These are phyloP conservation scores for Fraxinus anomala DNA, from an alignment of 257 asterid species.

Conservation along the genomic window DNA sequence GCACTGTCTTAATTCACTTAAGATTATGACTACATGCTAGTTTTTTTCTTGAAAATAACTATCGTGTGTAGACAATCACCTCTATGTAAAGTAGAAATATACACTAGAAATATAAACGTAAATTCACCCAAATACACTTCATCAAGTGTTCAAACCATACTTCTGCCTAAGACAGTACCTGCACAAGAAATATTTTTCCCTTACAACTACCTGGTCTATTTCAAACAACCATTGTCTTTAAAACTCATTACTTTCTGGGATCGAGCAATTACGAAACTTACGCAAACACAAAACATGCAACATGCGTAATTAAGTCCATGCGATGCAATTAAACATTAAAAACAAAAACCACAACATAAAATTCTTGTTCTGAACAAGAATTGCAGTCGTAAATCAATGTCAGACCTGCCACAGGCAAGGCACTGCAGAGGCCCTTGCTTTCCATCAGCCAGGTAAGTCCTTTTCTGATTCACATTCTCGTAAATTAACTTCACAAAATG, in stretches of 20 bases:
- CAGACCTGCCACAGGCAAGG: slow-evolving; percentile 78
- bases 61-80: not conserved
- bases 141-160: not conserved
- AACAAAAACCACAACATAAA: slow-evolving; percentile 11
- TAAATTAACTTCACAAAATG: slow-evolving; percentile 67
- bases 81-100: not conserved
- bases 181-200: not conserved
- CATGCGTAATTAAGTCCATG: slow-evolving; percentile 1
- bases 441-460: slow-evolving; percentile 70
- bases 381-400: slow-evolving; percentile 31
- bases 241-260: not conserved
- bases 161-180: not conserved
- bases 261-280: not conserved
- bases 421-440: slow-evolving; percentile 74
- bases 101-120: not conserved
- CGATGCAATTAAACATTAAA: slow-evolving; percentile 10
- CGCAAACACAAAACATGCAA: slow-evolving; percentile 6
- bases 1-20: not conserved
- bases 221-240: not conserved
- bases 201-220: not conserved
- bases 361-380: not conserved
- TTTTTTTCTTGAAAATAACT: not conserved
- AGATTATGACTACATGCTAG: not conserved
- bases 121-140: not conserved
- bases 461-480: slow-evolving; percentile 59